Conservation (phyloP, 75 land plant species). For the Cupressus sempervirens region DNA sequence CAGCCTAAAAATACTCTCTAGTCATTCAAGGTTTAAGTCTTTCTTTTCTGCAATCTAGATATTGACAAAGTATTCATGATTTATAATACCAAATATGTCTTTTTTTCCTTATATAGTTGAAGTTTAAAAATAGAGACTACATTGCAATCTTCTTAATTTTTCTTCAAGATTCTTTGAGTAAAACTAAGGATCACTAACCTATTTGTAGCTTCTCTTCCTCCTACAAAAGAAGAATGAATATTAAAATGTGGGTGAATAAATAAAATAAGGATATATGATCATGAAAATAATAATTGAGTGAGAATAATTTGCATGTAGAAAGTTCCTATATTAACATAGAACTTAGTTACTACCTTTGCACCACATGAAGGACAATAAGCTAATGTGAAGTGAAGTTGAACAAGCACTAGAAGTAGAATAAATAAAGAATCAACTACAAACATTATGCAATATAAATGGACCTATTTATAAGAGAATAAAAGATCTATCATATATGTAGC, state of each 20-base stretch:
- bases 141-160: not conserved
- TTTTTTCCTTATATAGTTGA: not conserved
- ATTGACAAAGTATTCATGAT: not conserved
- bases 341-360: too few relatives aligned
- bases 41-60: not conserved
- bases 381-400: too few relatives aligned
- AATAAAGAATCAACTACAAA: too few relatives aligned
- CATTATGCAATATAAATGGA: too few relatives aligned
- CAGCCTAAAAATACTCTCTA: not conserved
- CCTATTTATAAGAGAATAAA: too few relatives aligned
- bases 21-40: not conserved
- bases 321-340: not conserved
- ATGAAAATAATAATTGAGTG: not conserved
- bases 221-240: conserved; percentile 3
- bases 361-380: too few relatives aligned
- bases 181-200: not conserved
- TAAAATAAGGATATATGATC: not conserved
- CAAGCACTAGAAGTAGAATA: too few relatives aligned
- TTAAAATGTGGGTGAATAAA: not conserved
- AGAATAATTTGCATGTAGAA: not conserved
- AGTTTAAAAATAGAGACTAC: not conserved
- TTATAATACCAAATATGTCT: not conserved
- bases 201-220: conserved; percentile 1
- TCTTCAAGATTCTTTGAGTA: not conserved
- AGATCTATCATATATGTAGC: too few relatives aligned